Conservation (phyloP, 371 early-diverging fungal species). For the Nematocida ironsii region DNA sequence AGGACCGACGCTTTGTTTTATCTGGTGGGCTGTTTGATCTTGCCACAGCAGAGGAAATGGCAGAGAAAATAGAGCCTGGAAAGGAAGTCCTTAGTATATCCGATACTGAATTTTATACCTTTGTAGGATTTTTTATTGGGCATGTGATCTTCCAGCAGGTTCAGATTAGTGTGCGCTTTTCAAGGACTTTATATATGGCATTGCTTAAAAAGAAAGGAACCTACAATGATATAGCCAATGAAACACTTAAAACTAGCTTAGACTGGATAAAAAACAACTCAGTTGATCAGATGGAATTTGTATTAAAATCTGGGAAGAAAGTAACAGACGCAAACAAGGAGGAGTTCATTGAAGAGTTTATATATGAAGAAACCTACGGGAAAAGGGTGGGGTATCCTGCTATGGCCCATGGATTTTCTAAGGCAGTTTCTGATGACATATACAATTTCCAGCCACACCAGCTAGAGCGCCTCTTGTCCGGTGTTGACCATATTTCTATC, state of each 20-base stretch:
- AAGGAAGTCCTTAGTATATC: constrained; percentile 1
- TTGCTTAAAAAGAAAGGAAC: constrained; percentile 24
- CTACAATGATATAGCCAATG: constrained; percentile 29
- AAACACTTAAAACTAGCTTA: constrained; percentile 8
- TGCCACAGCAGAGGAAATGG: not conserved
- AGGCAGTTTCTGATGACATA: constrained; percentile 24
- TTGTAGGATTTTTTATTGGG: constrained; percentile 48
- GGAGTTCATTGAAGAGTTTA: constrained; percentile 38
- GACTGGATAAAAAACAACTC: constrained; percentile 39
- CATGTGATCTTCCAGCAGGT: constrained; percentile 58
- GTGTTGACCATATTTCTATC: constrained; percentile 17
- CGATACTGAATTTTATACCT: constrained; percentile 30
- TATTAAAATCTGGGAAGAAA: not conserved
- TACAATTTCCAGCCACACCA: constrained; percentile 36
- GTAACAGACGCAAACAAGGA: constrained; percentile 49
- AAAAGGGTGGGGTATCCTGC: constrained; percentile 16
- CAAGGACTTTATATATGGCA: constrained; percentile 34
- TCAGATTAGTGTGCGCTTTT: constrained; percentile 28
- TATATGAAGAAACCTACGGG: constrained; percentile 35
- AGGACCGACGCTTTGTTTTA: constrained; percentile 24
- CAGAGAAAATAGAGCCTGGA: not conserved
- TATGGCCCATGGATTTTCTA: constrained; percentile 11
- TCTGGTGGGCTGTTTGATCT: constrained; percentile 46
- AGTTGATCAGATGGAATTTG: constrained; percentile 27
- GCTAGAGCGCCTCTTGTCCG: constrained; percentile 31